Evolutionary conservation across 2,329 filamentous ascomycete species (phyloP).

Genomic region (Dactylella cylindrospora): DNA sequence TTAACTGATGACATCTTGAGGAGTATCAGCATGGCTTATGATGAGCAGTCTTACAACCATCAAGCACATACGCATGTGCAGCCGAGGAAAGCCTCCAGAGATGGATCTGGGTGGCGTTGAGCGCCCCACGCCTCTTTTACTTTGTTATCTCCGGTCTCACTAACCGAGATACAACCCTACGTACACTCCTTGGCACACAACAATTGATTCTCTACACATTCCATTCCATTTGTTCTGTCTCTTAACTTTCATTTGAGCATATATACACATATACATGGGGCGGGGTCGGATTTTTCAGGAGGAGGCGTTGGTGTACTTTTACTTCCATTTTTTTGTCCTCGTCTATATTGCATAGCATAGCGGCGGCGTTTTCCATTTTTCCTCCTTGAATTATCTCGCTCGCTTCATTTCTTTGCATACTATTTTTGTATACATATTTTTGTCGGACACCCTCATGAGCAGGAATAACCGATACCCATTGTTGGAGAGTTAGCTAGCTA

Average conservation of each 20-base stretch:
- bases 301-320: conserved; percentile 35
- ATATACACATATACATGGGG: not conserved
- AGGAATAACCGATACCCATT: too few species aligned
- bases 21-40: conserved; percentile 40
- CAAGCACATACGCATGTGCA: conserved; percentile 34
- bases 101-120: conserved; percentile 38
- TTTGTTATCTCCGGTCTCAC: too few species aligned
- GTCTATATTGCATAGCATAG: conserved; percentile 31
- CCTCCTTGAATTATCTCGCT: not conserved
- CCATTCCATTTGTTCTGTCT: not conserved
- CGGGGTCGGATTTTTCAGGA: not conserved
- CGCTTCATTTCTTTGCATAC: not conserved
- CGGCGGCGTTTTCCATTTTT: conserved; percentile 32
- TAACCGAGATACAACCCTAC: not conserved
- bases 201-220: too few species aligned
- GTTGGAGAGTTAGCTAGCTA: too few species aligned
- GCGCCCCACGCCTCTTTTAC: conserved; percentile 3
- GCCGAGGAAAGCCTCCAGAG: conserved; percentile 23
- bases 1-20: conserved; percentile 34
- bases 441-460: too few species aligned
- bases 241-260: not conserved
- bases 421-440: not conserved
- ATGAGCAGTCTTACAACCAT: conserved; percentile 35
- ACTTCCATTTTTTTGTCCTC: conserved; percentile 1
- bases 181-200: too few species aligned